Base-by-base conservation (phyloP, 257 asterid genomes). In the Avicennia marina region DNA sequence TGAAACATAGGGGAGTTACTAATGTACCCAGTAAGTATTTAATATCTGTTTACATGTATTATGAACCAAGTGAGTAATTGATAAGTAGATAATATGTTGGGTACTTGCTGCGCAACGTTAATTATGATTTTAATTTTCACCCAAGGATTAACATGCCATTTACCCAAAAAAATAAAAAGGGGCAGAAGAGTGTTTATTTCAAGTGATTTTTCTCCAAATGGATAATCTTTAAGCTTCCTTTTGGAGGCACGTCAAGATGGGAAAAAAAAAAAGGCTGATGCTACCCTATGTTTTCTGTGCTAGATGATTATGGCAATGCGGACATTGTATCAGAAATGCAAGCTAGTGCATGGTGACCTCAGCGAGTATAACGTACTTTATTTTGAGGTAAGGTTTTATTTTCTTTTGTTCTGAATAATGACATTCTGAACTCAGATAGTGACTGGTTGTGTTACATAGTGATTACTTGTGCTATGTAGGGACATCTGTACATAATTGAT, bases 261-360 rank as follows among this genome's bases (percentile, higher is more conserved):
- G n/a, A n/a, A n/a, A n/a, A n/a, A n/a, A n/a, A n/a, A n/a, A 9
- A 19, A 44, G 39, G 51, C 43, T 58, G 34, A 56, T 4, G 2
- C 15, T 31, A 15, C 51, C 60, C 56, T 31, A 2, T 69, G 48
- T 20, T 60, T 16, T 41, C 27, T 12, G 11, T 58, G 56, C 61
- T 84, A 88, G 98, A 75, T 86, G 60, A 89, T 93, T 52, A 68
- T 81, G 74, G 62, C 72, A 4, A 93, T 91, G 97, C 84, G 95
- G 12, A 86, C 82, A 7, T 64, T 89, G 26, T 93, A 93, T 69
- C 97, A 83, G 72, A 93, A 89, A 66, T 93, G 97, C 85, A 93
- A 89, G 81, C 84, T 89, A 46, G 98, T 93, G 56, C 98, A 93
- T 18, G 98, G 97, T 54, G 98, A 93, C 62, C 86, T 93, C 13